Base-by-base conservation (phyloP, 352 stramenopile genomes). In the Aphanomyces stellatus region DNA sequence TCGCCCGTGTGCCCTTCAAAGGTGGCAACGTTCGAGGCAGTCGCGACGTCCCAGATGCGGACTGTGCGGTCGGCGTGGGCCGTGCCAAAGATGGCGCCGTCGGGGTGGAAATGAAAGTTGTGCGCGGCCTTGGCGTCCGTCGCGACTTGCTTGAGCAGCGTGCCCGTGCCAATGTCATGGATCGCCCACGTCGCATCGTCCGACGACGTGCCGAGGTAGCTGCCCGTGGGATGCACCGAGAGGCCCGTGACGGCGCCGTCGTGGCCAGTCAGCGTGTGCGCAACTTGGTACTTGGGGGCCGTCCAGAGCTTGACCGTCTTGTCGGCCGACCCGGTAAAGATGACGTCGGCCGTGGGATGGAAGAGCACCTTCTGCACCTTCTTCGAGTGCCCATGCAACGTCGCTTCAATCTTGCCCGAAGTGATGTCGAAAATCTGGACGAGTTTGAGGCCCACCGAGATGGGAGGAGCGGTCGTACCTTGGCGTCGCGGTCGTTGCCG, bases 11-110 rank as follows among this genome's bases (percentile, higher is more conserved):
- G 84, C 24, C 83, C 89, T 62, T 94, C 87, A 65, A 97, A 96
- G 7, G 77, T 94, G 34, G 82, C 82, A 1, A 95, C 93, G 33
- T 96, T 83, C 6, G 71, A 76, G 53, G 90, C 75, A 40, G 80
- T 78, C 55, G 88, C 97, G 49, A 98, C 76, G 69, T 98, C 95
- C 88, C 91, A 98, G 71, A 98, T 87, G 59, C 93, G 75, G 55
- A 98, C 76, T 41, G 84, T 69, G 62, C 83, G 80, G 67, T 81
- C 83, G 56, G 74, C 88, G 60, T 72, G 71, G 34, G 67, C 78
- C 51, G 82, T 74, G 73, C 88, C 76, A 72, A 97, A 90, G 74
- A 99, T 96, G 6, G 96, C 80, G 48, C 96, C 96, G 75, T 99
- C 96, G 11, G 95, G 95, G 77, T 99, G 96, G 69, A 98, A 97